phyloP scores from a whole-genome alignment of 2,329 filamentous ascomycete genomes.

The Phialophora macrospora region DNA sequence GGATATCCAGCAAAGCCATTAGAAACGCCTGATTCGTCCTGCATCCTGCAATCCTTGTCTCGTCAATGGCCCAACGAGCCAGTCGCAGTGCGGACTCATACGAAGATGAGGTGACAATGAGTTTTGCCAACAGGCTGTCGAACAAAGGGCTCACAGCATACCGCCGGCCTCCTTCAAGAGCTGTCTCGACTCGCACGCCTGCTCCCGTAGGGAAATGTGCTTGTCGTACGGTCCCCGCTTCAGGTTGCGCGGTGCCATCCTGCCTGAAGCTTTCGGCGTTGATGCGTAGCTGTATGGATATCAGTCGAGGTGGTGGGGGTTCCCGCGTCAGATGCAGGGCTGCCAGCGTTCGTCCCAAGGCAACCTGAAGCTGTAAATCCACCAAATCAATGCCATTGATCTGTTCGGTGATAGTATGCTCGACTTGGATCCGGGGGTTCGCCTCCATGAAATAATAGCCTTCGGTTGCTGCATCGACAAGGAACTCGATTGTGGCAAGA shows the following conservation, averaged over 20 bases:
- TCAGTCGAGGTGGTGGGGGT: conserved; percentile 30
- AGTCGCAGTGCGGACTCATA: conserved; percentile 61
- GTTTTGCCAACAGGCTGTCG: conserved; percentile 63
- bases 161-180: conserved; percentile 49
- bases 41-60: conserved; percentile 60
- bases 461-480: conserved; percentile 93
- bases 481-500: conserved; percentile 96
- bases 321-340: conserved; percentile 27
- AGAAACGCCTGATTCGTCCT: conserved; percentile 55
- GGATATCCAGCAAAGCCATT: conserved; percentile 31
- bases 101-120: conserved; percentile 59
- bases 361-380: conserved; percentile 57
- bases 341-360: conserved; percentile 33
- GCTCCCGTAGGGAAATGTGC: conserved; percentile 59
- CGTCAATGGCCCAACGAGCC: conserved; percentile 59
- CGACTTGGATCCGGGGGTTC: conserved; percentile 65
- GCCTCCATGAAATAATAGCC: conserved; percentile 73
- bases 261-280: conserved; percentile 34
- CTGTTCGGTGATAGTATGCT: conserved; percentile 65
- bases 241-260: conserved; percentile 33
- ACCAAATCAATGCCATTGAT: conserved; percentile 62
- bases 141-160: conserved; percentile 60
- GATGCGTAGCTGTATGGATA: conserved; percentile 34
- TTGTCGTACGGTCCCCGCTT: conserved; percentile 33
- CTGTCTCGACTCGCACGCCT: conserved; percentile 62